Evolutionary conservation across 768 basidiomycete species (phyloP).

Genomic region (Pisolithus marmoratus): DNA sequence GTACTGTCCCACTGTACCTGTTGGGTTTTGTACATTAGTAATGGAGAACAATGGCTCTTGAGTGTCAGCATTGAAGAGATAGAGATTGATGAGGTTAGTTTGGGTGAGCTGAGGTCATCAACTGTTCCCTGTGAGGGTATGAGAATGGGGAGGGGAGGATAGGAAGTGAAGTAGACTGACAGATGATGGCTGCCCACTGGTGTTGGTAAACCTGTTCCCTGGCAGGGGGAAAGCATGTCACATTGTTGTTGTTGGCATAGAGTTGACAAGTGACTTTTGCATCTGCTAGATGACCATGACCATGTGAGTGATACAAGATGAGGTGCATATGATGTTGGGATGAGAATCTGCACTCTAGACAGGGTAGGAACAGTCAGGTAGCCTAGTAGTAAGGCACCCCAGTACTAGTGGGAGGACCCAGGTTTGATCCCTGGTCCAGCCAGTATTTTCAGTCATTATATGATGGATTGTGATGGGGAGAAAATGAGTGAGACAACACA

Average conservation of each 20-base stretch:
- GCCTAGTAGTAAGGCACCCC: too few relatives aligned
- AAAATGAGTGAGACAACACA: constrained; percentile 9
- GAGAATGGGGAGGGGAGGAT: constrained; percentile 5
- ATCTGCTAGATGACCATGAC: constrained; percentile 10
- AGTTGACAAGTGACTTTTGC: constrained; percentile 49
- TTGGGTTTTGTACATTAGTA: constrained; percentile 43
- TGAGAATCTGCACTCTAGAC: too few relatives aligned
- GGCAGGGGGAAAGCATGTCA: constrained; percentile 69
- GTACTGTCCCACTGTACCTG: constrained; percentile 49
- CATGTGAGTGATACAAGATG: constrained; percentile 6
- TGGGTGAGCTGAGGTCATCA: constrained; percentile 61
- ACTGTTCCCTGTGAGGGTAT: constrained; percentile 59
- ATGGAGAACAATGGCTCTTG: constrained; percentile 40
- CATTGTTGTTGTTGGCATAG: constrained; percentile 60
- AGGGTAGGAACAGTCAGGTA: too few relatives aligned
- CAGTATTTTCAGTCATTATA: too few relatives aligned
- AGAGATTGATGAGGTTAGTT: constrained; percentile 63
- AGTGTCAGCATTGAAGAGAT: constrained; percentile 72
- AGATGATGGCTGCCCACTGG: constrained; percentile 72
- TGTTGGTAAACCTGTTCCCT: constrained; percentile 61
- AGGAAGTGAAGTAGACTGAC: constrained; percentile 43
- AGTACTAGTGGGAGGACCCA: too few relatives aligned
- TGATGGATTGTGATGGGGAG: constrained; percentile 1
- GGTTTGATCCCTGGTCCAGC: too few relatives aligned
- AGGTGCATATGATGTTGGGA: too few relatives aligned